Base-by-base conservation (phyloP, 306 rosid species). In the Crotalaria pallida region DNA sequence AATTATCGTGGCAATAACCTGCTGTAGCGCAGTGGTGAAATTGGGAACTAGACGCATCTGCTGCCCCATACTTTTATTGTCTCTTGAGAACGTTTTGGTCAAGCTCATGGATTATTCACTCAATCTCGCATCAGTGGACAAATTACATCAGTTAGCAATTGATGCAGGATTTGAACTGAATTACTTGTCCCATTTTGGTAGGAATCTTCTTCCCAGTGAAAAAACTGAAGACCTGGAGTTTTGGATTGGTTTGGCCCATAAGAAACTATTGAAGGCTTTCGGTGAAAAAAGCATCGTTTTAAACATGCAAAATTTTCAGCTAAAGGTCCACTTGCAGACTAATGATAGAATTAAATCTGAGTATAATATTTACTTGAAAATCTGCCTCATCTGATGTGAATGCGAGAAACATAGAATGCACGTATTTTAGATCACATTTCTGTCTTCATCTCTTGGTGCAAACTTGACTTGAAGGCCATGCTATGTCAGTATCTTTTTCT, bases 191-290 rank as follows among this genome's bases (percentile, higher is more conserved):
- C 88, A 88, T 84, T 86, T 86, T 61, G 96, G 92, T 58, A 76
- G 60, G 68, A 82, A 83, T 74, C 64, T 86, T 71, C 71, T 86
- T 74, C 82, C 85, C 45, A 79, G 64, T 47, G 89, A 74, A 74
- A 84, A 66, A 79, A 81, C 74, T 44, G 92, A 88, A 80, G 88
- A 88, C 58, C 76, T 84, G 10, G 92, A 84, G 62, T 84, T 86
- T 82, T 86, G 92, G 92, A 82, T 86, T 45, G 89, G 89, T 27
- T 81, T 88, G 86, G 92, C 89, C 40, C 79, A 86, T 70, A 73
- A 69, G 74, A 86, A 84, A 79, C 85, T 88, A 38, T 62, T 81
- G 59, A 47, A 59, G 45, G 92, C 89, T 74, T 84, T 88, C 73
- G 34, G 22, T 50, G 71, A 77, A 43, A 86, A 80, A 57, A 65